Evolutionary conservation across 225 moss, liverwort and hornwort species (phyloP).

Genomic region (Climacium dendroides): DNA sequence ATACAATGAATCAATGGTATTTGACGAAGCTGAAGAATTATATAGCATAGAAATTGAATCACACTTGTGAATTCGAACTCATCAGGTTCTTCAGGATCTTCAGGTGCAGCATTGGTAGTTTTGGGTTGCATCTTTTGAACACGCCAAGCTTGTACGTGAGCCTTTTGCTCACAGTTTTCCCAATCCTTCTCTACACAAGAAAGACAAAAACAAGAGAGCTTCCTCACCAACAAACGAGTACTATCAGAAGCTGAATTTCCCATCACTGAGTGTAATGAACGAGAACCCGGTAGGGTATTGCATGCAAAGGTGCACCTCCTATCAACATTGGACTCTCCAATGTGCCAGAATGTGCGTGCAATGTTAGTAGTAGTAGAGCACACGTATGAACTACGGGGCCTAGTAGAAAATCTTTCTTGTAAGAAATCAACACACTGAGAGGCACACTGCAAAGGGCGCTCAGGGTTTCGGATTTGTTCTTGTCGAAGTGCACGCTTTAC

Average conservation of each 20-base stretch:
- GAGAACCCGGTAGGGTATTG: not conserved
- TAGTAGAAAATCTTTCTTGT: not conserved
- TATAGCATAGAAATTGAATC: not conserved
- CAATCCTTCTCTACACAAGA: too few species aligned
- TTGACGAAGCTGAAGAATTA: too few species aligned
- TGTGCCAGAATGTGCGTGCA: not conserved
- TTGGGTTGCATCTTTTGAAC: not conserved
- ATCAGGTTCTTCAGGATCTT: not conserved
- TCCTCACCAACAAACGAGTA: not conserved
- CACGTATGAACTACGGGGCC: not conserved
- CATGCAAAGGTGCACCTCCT: not conserved
- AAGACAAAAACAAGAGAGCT: not conserved
- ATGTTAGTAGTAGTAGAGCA: not conserved
- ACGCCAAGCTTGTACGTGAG: not conserved
- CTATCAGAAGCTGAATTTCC: not conserved
- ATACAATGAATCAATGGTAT: not conserved
- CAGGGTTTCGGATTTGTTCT: not conserved
- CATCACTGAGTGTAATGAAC: not conserved
- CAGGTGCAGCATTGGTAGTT: not conserved
- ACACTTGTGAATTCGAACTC: not conserved
- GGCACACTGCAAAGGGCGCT: not conserved
- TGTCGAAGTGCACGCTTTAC: too few species aligned
- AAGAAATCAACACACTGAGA: not conserved
- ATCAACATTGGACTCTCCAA: not conserved
- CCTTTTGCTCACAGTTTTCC: too few species aligned